Conservation (phyloP, 805 yeast genomes). For the Ogataea paradorogensis region DNA sequence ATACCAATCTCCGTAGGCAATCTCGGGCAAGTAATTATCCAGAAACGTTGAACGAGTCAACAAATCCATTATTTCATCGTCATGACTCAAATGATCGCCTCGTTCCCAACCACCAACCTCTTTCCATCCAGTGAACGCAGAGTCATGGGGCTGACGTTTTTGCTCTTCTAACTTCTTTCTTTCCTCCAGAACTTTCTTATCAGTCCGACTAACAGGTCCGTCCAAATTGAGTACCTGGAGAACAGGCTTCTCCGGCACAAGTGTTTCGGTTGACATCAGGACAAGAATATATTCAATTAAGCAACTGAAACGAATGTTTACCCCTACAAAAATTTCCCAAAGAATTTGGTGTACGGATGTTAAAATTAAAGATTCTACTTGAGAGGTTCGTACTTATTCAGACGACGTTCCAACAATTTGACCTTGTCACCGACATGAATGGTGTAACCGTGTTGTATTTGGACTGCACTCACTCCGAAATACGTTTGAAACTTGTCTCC, state of each 20-base stretch:
- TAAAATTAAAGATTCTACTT: constrained; percentile 2
- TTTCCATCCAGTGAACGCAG: constrained; percentile 88
- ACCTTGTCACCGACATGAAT: constrained; percentile 23
- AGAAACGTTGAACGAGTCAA: constrained; percentile 66
- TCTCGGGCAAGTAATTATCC: constrained; percentile 73
- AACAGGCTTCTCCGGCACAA: constrained; percentile 5
- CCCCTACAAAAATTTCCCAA: constrained; percentile 8
- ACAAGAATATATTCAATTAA: constrained; percentile 2
- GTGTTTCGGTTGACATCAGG: constrained; percentile 7
- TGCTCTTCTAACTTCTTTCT: constrained; percentile 18
- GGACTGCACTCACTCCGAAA: constrained; percentile 26
- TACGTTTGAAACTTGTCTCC: constrained; percentile 17
- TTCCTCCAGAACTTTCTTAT: constrained; percentile 17
- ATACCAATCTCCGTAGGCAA: constrained; percentile 92
- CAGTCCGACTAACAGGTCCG: constrained; percentile 30
- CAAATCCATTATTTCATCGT: constrained; percentile 72
- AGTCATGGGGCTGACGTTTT: constrained; percentile 51
- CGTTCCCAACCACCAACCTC: constrained; percentile 88
- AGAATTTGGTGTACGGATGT: constrained; percentile 17
- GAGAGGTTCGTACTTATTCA: constrained; percentile 18
- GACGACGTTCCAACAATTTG: constrained; percentile 16
- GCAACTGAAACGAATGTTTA: constrained; percentile 16
- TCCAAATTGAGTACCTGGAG: constrained; percentile 21
- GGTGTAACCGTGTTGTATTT: constrained; percentile 20
- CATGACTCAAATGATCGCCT: constrained; percentile 58